Evolutionary conservation across 805 yeast species (phyloP).

Genomic region (Ogataea pignaliae): DNA sequence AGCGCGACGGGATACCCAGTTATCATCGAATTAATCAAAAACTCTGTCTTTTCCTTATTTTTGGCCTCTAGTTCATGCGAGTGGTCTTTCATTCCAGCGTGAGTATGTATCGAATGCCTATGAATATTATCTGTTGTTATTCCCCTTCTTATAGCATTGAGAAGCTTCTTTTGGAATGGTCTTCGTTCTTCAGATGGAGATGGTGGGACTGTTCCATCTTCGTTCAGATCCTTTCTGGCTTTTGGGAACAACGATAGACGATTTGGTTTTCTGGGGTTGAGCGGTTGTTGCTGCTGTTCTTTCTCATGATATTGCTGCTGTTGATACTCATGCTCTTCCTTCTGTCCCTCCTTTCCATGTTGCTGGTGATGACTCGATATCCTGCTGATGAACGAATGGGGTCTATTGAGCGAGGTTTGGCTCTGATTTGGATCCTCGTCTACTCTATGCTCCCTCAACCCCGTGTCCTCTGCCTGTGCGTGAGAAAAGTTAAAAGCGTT

Average conservation of each 20-base stretch:
- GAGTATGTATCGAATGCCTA: conserved; percentile 6
- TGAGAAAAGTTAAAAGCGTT: background rate
- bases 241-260: conserved; percentile 15
- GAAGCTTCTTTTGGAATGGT: conserved; percentile 14
- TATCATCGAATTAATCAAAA: conserved; percentile 45
- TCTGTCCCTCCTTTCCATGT: too few species aligned
- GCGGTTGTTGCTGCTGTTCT: too few species aligned
- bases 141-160: conserved; percentile 17
- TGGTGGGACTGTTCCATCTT: background rate
- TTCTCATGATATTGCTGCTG: too few species aligned
- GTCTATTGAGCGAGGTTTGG: conserved; percentile 3
- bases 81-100: conserved; percentile 10
- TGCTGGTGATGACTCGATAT: too few species aligned
- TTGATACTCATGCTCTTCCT: too few species aligned
- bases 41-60: conserved; percentile 22
- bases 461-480: conserved; percentile 6
- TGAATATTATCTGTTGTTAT: conserved; percentile 9
- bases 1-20: conserved; percentile 73
- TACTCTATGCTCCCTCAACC: conserved; percentile 3
- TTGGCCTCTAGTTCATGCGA: conserved; percentile 20
- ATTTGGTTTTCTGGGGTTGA: conserved; percentile 2
- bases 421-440: background rate
- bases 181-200: conserved; percentile 11
- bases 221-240: background rate
- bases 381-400: too few species aligned